phyloP scores from a whole-genome alignment of 31 red algal genomes.

The Asparagopsis taxiformis region DNA sequence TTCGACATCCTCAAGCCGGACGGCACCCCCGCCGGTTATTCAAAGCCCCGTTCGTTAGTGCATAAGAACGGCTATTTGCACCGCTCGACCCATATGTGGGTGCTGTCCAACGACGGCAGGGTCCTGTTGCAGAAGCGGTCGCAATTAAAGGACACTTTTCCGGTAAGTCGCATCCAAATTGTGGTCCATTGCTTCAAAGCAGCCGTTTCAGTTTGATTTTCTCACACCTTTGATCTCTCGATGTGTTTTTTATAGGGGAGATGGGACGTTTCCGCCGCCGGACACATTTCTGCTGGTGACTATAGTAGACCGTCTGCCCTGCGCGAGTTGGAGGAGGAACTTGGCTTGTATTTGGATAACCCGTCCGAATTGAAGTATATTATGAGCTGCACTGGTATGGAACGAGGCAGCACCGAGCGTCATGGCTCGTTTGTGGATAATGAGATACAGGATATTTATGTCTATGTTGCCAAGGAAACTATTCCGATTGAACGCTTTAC shows the following conservation, averaged over 20 bases:
- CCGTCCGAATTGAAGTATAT: conserved; percentile 27
- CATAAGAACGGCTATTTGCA: conserved; percentile 87
- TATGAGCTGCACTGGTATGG: conserved; percentile 21
- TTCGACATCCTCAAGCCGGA: conserved; percentile 72
- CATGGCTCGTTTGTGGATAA: conserved; percentile 75
- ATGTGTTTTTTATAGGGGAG: conserved; percentile 25
- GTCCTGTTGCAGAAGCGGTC: conserved; percentile 70
- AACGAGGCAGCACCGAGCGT: conserved; percentile 35
- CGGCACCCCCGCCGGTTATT: conserved; percentile 35
- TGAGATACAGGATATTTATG: conserved; percentile 86
- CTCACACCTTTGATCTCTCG: background rate
- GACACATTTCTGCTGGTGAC: conserved; percentile 76
- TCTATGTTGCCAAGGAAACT: conserved; percentile 27
- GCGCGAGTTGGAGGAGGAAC: conserved; percentile 78
- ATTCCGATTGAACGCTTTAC: conserved; percentile 12
- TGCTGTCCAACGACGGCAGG: conserved; percentile 17
- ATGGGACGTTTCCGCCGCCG: conserved; percentile 86
- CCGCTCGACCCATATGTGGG: conserved; percentile 82
- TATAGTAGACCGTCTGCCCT: conserved; percentile 33
- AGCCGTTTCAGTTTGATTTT: background rate
- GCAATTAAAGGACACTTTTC: conserved; percentile 77
- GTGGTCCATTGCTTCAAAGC: background rate
- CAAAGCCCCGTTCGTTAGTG: conserved; percentile 66
- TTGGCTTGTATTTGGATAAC: conserved; percentile 53
- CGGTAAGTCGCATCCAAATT: conserved; percentile 48